A percentile compares a stretch with the other conserved stretches of the same genome.
Conservation (phyloP, 768 basidiomycete species). For the Pulveroboletus sp. region DNA sequence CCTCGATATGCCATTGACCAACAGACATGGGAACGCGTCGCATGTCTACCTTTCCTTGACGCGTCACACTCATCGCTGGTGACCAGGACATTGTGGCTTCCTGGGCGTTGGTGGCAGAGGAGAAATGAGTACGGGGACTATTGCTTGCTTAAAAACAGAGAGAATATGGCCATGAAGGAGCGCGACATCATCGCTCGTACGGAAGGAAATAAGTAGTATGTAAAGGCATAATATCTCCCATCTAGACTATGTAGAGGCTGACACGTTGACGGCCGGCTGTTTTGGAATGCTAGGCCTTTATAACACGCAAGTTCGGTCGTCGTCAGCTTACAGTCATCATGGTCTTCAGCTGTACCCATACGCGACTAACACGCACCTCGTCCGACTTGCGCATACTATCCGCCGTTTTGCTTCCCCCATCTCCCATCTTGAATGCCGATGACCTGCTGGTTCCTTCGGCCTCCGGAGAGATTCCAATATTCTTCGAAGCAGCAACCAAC, state of each 20-base stretch:
- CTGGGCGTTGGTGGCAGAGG: conserved; percentile 63
- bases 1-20: conserved; percentile 75
- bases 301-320: background rate
- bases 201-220: conserved; percentile 6
- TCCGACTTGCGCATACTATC: conserved; percentile 40
- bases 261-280: conserved; percentile 7
- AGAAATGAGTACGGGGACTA: conserved; percentile 86
- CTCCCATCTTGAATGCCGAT: conserved; percentile 44
- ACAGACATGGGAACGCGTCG: conserved; percentile 76
- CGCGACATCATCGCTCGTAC: conserved; percentile 10
- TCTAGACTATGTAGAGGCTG: conserved; percentile 17
- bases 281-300: conserved; percentile 21
- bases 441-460: conserved; percentile 36
- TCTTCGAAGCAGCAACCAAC: conserved; percentile 32
- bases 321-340: conserved; percentile 6
- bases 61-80: conserved; percentile 66
- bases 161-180: conserved; percentile 28
- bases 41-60: conserved; percentile 84
- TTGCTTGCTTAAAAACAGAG: conserved; percentile 75
- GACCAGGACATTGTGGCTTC: conserved; percentile 79
- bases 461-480: conserved; percentile 52
- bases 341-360: conserved; percentile 15
- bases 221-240: conserved; percentile 2
- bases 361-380: conserved; percentile 37
- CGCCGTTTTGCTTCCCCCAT: conserved; percentile 38